Conservation (phyloP, 2,329 filamentous ascomycete genomes). For the Aspergillus tubingensis region DNA sequence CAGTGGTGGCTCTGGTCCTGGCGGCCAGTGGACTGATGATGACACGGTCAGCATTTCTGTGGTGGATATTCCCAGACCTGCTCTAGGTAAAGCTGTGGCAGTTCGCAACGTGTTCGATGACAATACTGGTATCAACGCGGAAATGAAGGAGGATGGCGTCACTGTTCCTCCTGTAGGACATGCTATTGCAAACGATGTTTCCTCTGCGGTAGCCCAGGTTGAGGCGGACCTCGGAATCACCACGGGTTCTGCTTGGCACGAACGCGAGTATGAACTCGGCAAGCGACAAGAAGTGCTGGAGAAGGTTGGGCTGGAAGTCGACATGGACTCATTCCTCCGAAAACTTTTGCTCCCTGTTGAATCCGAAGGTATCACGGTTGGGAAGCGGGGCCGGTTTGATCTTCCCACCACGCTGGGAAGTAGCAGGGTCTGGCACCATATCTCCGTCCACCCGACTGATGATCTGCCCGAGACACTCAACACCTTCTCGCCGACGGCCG, state of each 20-base stretch:
- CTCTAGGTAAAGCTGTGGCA: slow-evolving; percentile 81
- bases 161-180: slow-evolving; percentile 72
- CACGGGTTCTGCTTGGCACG: slow-evolving; percentile 65
- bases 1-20: slow-evolving; percentile 55
- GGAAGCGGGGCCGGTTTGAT: slow-evolving; percentile 76
- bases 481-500: slow-evolving; percentile 70
- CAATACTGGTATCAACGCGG: slow-evolving; percentile 84
- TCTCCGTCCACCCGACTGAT: slow-evolving; percentile 88
- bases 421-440: slow-evolving; percentile 93
- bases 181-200: slow-evolving; percentile 85
- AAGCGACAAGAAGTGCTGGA: slow-evolving; percentile 81
- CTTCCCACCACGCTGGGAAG: slow-evolving; percentile 72
- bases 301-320: slow-evolving; percentile 78
- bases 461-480: slow-evolving; percentile 73
- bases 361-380: slow-evolving; percentile 77
- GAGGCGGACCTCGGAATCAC: slow-evolving; percentile 78
- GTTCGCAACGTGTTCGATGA: slow-evolving; percentile 94
- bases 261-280: slow-evolving; percentile 77
- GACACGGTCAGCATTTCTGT: slow-evolving; percentile 88
- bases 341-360: slow-evolving; percentile 77
- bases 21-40: slow-evolving; percentile 68
- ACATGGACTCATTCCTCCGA: slow-evolving; percentile 79
- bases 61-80: slow-evolving; percentile 78
- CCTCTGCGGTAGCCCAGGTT: slow-evolving; percentile 73
- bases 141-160: slow-evolving; percentile 96